Evolutionary conservation across 352 stramenopile species (phyloP).

Genomic region (Phytophthora constricta): DNA sequence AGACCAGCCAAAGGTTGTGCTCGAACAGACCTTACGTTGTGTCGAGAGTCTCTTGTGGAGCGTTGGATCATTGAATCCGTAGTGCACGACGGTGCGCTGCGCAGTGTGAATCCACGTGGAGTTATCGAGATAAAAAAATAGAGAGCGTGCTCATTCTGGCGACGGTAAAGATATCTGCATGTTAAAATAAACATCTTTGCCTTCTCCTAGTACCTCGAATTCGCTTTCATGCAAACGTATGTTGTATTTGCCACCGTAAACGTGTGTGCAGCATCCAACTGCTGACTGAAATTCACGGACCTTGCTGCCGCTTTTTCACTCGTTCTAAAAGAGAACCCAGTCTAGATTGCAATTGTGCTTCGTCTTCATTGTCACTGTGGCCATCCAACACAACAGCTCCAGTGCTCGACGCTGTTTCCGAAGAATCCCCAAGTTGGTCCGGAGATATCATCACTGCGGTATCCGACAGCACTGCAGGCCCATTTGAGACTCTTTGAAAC

Average conservation of each 20-base stretch:
- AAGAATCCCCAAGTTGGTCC: not conserved
- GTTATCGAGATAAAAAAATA: slow-evolving; percentile 22
- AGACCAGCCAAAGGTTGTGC: slow-evolving; percentile 18
- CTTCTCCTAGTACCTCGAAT: slow-evolving; percentile 2
- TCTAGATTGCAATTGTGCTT: slow-evolving; percentile 37
- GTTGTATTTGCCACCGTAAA: no score
- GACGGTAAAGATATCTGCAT: slow-evolving; percentile 14
- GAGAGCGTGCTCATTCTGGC: not conserved
- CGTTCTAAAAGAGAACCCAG: slow-evolving; percentile 48
- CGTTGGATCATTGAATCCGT: slow-evolving; percentile 37
- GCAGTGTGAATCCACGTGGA: slow-evolving; percentile 43
- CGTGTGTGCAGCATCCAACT: not conserved
- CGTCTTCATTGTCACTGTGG: slow-evolving; percentile 9
- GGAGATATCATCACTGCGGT: not conserved
- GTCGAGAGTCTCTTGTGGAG: slow-evolving; percentile 21
- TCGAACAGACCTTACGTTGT: slow-evolving; percentile 30
- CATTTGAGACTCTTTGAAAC: not conserved
- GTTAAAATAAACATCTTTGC: slow-evolving; percentile 18
- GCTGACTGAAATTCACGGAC: not conserved
- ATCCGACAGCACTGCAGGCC: slow-evolving; percentile 8
- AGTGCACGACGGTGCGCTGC: slow-evolving; percentile 38
- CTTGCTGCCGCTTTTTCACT: slow-evolving; percentile 41
- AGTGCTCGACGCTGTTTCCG: slow-evolving; percentile 22
- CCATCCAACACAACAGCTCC: slow-evolving; percentile 19
- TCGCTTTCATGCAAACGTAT: no score